These are phyloP conservation scores for Chlamydomonas applanata DNA, from an alignment of 139 green algal genomes.

Conservation along the genomic window DNA sequence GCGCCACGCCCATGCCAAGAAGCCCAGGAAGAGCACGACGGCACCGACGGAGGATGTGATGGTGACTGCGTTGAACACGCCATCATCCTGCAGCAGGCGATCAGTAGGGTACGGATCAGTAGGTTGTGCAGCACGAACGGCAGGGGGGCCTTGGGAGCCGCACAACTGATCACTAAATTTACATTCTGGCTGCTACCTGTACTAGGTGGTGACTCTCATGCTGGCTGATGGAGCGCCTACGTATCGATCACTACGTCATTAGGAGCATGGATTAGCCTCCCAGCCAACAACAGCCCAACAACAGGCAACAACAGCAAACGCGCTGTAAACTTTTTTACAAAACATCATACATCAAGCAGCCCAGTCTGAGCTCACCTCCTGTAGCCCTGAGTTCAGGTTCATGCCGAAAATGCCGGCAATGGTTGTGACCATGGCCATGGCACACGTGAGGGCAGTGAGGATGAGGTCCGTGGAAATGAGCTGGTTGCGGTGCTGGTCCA, in stretches of 20 bases:
- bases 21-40: conserved; percentile 10
- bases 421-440: conserved; percentile 66
- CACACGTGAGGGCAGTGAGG: conserved; percentile 74
- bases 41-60: conserved; percentile 11
- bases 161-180: no score
- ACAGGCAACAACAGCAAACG: no score
- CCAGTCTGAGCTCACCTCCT: conserved; percentile 12
- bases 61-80: conserved; percentile 26
- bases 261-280: no score
- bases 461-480: conserved; percentile 82
- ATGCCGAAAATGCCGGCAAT: conserved; percentile 88
- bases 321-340: no score
- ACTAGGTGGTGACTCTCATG: no score
- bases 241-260: no score
- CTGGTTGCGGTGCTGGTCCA: conserved; percentile 86
- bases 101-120: no score
- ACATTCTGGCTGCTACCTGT: no score
- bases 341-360: neutral
- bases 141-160: no score
- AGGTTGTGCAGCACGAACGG: no score
- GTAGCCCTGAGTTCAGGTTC: conserved; percentile 73
- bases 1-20: conserved; percentile 20
- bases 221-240: no score
- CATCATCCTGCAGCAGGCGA: conserved; percentile 3
- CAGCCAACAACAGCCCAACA: no score